Conservation (phyloP, 768 basidiomycete species). For the Amanita fuliginea region DNA sequence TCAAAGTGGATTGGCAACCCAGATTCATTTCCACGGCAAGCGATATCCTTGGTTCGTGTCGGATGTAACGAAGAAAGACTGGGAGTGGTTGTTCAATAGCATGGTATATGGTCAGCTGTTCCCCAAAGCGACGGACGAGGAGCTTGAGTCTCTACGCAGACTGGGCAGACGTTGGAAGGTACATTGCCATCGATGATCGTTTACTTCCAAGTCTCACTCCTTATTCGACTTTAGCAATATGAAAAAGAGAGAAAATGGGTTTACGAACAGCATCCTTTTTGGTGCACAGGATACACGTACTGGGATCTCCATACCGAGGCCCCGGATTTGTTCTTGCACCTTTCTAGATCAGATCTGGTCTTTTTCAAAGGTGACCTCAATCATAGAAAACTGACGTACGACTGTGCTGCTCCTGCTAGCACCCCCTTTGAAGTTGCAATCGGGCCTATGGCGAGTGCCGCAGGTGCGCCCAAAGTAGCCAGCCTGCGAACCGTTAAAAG, state of each 20-base stretch:
- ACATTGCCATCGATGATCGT: conserved; percentile 3
- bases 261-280: conserved; percentile 90
- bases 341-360: conserved; percentile 84
- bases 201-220: background rate
- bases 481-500: conserved; percentile 90
- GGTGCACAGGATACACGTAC: conserved; percentile 95
- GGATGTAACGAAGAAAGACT: conserved; percentile 88
- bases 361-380: conserved; percentile 93
- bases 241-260: conserved; percentile 89
- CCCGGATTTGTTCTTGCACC: conserved; percentile 85
- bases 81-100: conserved; percentile 83
- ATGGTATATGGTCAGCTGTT: conserved; percentile 92
- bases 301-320: conserved; percentile 81
- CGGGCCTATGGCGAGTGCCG: conserved; percentile 80
- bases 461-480: conserved; percentile 81
- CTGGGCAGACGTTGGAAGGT: conserved; percentile 90
- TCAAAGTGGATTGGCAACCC: conserved; percentile 75
- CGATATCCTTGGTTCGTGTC: conserved; percentile 93
- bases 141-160: conserved; percentile 69
- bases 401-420: conserved; percentile 75
- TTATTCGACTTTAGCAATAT: conserved; percentile 52
- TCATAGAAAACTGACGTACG: conserved; percentile 84
- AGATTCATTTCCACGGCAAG: conserved; percentile 93
- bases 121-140: conserved; percentile 67
- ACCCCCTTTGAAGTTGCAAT: conserved; percentile 88